These are phyloP conservation scores for Leishmania amazonensis DNA, from an alignment of 208 protist species.

Conservation along the genomic window DNA sequence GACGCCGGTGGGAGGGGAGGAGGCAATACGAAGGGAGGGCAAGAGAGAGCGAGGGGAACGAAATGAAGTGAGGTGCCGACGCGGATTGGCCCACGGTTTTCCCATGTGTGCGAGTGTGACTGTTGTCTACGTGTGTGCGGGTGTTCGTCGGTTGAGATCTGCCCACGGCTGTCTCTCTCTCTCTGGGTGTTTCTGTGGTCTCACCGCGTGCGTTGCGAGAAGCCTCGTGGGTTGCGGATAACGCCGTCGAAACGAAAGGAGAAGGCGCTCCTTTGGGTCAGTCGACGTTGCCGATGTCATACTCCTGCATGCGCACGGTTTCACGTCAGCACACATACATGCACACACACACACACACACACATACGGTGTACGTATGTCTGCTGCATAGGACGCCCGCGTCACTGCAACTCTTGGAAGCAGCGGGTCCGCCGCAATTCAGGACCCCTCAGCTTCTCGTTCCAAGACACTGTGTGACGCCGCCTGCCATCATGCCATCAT, in stretches of 20 bases:
- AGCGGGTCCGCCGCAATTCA: not conserved
- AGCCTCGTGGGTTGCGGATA: not conserved
- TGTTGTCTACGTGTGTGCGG: not conserved
- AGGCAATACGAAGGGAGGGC: not conserved
- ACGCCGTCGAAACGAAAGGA: not conserved
- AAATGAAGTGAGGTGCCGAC: not conserved
- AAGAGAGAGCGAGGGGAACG: not conserved
- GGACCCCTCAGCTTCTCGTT: not conserved
- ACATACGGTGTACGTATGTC: not conserved
- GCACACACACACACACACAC: not conserved
- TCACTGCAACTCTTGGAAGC: not conserved
- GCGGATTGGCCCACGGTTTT: not conserved
- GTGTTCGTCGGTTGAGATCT: not conserved
- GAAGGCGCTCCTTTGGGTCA: not conserved
- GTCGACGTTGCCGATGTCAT: not conserved
- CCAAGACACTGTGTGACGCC: not conserved
- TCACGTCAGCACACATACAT: not conserved
- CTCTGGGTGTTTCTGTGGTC: not conserved
- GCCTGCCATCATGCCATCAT: not conserved
- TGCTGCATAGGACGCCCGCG: not conserved
- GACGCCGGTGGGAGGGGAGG: not conserved
- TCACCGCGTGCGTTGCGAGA: not conserved
- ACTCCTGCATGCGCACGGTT: not conserved
- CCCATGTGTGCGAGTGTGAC: not conserved
- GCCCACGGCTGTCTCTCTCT: not conserved